Evolutionary conservation across 495 filamentous ascomycete species (phyloP).

Genomic region (Hypomontagnella monticulosa): DNA sequence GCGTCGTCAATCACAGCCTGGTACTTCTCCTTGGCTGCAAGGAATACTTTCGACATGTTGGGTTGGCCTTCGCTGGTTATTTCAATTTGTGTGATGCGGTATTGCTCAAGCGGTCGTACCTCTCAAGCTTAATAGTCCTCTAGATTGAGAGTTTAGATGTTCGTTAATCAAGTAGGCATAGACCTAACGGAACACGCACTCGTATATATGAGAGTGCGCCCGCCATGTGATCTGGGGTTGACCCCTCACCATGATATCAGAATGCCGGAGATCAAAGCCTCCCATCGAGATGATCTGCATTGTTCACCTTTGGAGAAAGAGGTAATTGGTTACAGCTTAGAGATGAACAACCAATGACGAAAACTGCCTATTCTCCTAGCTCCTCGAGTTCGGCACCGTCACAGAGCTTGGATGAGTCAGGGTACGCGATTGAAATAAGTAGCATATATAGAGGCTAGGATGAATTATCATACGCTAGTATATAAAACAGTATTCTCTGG

Average conservation of each 20-base stretch:
- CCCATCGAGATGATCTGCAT: constrained; percentile 29
- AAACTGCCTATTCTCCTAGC: background rate
- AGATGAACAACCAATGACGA: constrained; percentile 33
- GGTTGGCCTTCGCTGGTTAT: background rate
- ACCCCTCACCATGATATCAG: constrained; percentile 43
- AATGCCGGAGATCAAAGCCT: constrained; percentile 18
- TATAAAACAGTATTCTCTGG: too few species aligned
- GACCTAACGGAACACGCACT: background rate
- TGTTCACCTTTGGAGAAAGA: constrained; percentile 13
- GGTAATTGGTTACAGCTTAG: constrained; percentile 26
- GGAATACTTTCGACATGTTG: constrained; percentile 43
- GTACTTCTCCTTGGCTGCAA: constrained; percentile 45
- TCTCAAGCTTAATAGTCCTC: background rate
- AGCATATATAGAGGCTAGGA: too few species aligned
- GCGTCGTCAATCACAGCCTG: constrained; percentile 47
- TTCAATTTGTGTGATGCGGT: constrained; percentile 1
- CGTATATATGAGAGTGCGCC: constrained; percentile 18
- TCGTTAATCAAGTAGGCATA: background rate
- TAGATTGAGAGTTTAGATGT: background rate
- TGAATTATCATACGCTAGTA: too few species aligned
- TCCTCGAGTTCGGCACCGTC: background rate
- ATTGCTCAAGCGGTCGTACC: background rate
- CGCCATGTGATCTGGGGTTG: constrained; percentile 27
- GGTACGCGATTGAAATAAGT: background rate
- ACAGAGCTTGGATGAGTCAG: background rate